Evolutionary conservation across 2,329 filamentous ascomycete genomes (phyloP).

Genomic region (Talaromyces piceae): DNA sequence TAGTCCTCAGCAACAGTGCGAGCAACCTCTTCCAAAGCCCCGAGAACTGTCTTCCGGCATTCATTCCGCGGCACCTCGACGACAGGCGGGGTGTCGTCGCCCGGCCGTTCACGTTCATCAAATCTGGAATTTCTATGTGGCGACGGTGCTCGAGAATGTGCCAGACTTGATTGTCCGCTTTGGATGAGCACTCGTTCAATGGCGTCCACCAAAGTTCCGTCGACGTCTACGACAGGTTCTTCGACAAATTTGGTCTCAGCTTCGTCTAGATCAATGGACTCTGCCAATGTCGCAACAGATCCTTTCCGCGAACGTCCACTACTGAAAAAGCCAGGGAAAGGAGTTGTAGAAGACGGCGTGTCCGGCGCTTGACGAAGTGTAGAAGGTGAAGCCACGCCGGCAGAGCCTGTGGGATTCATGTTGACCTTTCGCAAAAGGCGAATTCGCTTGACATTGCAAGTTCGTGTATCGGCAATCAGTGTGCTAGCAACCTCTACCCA

Average conservation of each 20-base stretch:
- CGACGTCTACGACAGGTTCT: slow-evolving; percentile 51
- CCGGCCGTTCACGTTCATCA: slow-evolving; percentile 22
- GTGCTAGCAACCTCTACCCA: slow-evolving; percentile 54
- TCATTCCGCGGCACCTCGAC: slow-evolving; percentile 44
- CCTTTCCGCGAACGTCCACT: slow-evolving; percentile 18
- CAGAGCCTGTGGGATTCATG: slow-evolving; percentile 16
- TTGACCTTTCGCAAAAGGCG: slow-evolving; percentile 44
- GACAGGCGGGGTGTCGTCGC: slow-evolving; percentile 24
- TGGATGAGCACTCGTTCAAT: slow-evolving; percentile 48
- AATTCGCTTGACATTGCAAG: slow-evolving; percentile 49
- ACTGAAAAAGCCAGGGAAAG: slow-evolving; percentile 5
- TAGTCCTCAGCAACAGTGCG: slow-evolving; percentile 46
- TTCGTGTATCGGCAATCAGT: slow-evolving; percentile 48
- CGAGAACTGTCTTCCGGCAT: slow-evolving; percentile 48
- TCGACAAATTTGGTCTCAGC: slow-evolving; percentile 47
- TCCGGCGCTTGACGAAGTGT: slow-evolving; percentile 22
- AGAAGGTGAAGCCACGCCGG: slow-evolving; percentile 15
- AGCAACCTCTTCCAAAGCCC: slow-evolving; percentile 51
- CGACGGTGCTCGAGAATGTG: slow-evolving; percentile 35
- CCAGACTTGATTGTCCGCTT: slow-evolving; percentile 35
- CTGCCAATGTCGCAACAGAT: slow-evolving; percentile 15
- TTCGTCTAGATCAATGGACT: slow-evolving; percentile 17
- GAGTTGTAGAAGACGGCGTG: slow-evolving; percentile 16
- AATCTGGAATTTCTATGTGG: slow-evolving; percentile 27
- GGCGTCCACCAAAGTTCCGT: slow-evolving; percentile 51